Evolutionary conservation across 2,329 filamentous ascomycete genomes (phyloP).

Genomic region (Diaporthe eres): DNA sequence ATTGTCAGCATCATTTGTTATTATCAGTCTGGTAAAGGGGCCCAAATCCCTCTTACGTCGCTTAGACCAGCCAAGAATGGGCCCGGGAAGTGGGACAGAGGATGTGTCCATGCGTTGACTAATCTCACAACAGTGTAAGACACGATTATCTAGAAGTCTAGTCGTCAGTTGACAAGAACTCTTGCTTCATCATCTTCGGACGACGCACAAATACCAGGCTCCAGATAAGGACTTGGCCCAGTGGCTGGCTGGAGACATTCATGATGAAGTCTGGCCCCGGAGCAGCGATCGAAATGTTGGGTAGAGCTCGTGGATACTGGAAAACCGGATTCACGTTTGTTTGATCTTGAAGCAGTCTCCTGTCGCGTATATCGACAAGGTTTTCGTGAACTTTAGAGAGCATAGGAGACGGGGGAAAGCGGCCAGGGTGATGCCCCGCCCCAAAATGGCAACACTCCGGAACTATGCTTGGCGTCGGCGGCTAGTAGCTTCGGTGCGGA

Average conservation of each 20-base stretch:
- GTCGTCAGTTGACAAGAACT: background rate
- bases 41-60: background rate
- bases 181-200: background rate
- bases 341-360: background rate
- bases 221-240: background rate
- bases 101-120: background rate
- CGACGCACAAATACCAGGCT: background rate
- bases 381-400: background rate
- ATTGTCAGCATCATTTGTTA: background rate
- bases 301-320: too few species aligned
- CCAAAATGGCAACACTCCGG: slow-evolving; percentile 13
- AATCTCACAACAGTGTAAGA: background rate
- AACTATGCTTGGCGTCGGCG: background rate
- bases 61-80: slow-evolving; percentile 6
- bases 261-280: background rate
- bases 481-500: background rate
- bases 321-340: background rate
- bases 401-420: too few species aligned
- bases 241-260: background rate
- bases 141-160: background rate
- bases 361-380: background rate
- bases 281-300: background rate
- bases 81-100: slow-evolving; percentile 9
- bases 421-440: background rate
- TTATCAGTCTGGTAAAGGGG: background rate